phyloP scores from a whole-genome alignment of 495 filamentous ascomycete genomes.

The Neurospora sp. region DNA sequence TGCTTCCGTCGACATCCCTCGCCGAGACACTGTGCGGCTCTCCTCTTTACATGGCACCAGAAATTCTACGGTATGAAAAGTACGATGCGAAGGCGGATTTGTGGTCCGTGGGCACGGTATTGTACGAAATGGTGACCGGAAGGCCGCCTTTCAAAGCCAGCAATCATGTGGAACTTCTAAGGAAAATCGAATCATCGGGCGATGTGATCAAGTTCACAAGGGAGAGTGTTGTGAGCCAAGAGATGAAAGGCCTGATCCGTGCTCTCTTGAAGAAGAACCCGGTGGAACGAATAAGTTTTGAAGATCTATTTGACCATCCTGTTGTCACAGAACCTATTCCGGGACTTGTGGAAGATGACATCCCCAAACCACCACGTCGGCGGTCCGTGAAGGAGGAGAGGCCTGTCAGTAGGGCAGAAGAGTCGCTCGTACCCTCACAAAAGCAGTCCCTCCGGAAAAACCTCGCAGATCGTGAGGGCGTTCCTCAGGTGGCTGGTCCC shows the following conservation, averaged over 20 bases:
- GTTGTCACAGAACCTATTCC: constrained; percentile 76
- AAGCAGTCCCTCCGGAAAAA: constrained; percentile 15
- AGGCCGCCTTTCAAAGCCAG: constrained; percentile 82
- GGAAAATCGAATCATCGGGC: constrained; percentile 77
- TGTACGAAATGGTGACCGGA: constrained; percentile 89
- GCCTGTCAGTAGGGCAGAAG: constrained; percentile 18
- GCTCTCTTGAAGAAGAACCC: constrained; percentile 75
- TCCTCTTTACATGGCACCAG: constrained; percentile 97
- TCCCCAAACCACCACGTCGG: constrained; percentile 31
- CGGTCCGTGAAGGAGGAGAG: constrained; percentile 14
- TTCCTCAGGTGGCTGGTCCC: constrained; percentile 17
- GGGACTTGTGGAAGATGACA: constrained; percentile 67
- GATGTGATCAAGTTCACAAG: constrained; percentile 76
- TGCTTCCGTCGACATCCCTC: constrained; percentile 75
- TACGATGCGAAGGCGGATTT: constrained; percentile 95
- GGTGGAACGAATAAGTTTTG: constrained; percentile 71
- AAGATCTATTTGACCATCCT: constrained; percentile 64
- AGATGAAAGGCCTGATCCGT: constrained; percentile 74
- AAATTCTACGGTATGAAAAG: constrained; percentile 93
- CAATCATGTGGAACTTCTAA: constrained; percentile 89
- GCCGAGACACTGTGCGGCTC: constrained; percentile 96
- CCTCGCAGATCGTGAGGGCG: constrained; percentile 18
- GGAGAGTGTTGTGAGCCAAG: constrained; percentile 57
- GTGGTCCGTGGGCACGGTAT: constrained; percentile 93
- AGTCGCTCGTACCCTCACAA: constrained; percentile 9